Evolutionary conservation across 1,139 yeast genomes (phyloP).

Genomic region (Suhomyces kunorum): DNA sequence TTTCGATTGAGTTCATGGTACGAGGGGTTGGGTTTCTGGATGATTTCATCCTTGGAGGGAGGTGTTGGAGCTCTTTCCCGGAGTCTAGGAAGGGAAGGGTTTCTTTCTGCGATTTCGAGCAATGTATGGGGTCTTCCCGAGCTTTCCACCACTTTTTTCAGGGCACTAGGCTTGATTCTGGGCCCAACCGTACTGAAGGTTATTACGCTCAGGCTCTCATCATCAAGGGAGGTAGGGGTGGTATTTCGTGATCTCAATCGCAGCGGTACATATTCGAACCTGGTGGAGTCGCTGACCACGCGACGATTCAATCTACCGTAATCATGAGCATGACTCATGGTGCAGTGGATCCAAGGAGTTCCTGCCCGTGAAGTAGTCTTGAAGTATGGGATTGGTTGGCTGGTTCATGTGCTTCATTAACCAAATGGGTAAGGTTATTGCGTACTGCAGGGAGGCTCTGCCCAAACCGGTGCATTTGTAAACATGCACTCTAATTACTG

Average conservation of each 20-base stretch:
- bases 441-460: neutral
- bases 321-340: no score
- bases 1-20: conserved; percentile 11
- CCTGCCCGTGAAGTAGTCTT: no score
- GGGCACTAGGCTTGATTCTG: conserved; percentile 1
- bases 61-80: conserved; percentile 12
- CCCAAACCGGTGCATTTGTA: conserved; percentile 8
- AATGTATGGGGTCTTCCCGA: conserved; percentile 6
- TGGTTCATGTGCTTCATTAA: neutral
- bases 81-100: conserved; percentile 7
- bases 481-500: neutral
- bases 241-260: conserved; percentile 20
- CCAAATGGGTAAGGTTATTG: conserved; percentile 1
- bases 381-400: neutral
- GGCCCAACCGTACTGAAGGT: conserved; percentile 16
- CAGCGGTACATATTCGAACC: conserved; percentile 20
- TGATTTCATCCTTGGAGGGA: conserved; percentile 10
- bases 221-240: conserved; percentile 18
- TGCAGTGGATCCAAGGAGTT: no score
- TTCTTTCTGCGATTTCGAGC: conserved; percentile 13
- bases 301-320: conserved; percentile 14
- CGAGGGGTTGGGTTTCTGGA: conserved; percentile 5
- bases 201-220: conserved; percentile 15
- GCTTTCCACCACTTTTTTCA: conserved; percentile 7
- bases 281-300: conserved; percentile 21